These are phyloP conservation scores for Termitomyces heimii DNA, from an alignment of 768 basidiomycete species.

Conservation along the genomic window DNA sequence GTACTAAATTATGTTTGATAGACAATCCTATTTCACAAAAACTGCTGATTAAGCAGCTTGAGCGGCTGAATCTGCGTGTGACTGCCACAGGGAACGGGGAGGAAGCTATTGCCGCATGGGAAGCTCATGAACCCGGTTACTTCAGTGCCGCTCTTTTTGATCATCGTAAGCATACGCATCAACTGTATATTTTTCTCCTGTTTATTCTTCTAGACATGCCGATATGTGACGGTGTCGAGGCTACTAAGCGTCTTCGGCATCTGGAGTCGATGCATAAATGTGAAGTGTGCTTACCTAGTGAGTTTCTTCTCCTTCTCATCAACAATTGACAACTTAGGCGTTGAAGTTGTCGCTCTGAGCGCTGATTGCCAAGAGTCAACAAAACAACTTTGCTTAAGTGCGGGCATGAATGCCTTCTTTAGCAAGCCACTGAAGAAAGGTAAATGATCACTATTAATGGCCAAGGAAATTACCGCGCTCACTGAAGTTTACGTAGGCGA, in stretches of 20 bases:
- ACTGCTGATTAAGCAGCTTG: conserved; percentile 60
- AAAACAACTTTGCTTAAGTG: conserved; percentile 68
- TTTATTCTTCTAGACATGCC: conserved; percentile 59
- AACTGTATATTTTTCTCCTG: not conserved
- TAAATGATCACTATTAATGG: conserved; percentile 19
- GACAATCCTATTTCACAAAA: conserved; percentile 71
- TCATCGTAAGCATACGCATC: conserved; percentile 44
- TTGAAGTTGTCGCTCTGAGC: conserved; percentile 61
- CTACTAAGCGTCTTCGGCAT: conserved; percentile 55
- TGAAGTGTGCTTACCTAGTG: conserved; percentile 49
- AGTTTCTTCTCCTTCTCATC: conserved; percentile 13
- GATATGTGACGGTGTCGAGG: conserved; percentile 72
- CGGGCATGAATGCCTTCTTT: conserved; percentile 74
- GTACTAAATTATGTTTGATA: conserved; percentile 16
- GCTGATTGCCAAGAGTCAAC: conserved; percentile 77
- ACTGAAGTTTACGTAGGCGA: conserved; percentile 34
- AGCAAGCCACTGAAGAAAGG: conserved; percentile 67
- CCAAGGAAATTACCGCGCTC: not conserved
- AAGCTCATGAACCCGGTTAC: conserved; percentile 58
- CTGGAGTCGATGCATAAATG: conserved; percentile 54
- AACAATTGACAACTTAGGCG: not conserved
- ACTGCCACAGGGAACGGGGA: conserved; percentile 61
- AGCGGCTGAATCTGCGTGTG: conserved; percentile 55
- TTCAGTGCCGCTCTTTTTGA: conserved; percentile 71
- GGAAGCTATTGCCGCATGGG: conserved; percentile 67